Base-by-base conservation (phyloP, 1,284 basidiomycete species). In the Thelephora terrestris region DNA sequence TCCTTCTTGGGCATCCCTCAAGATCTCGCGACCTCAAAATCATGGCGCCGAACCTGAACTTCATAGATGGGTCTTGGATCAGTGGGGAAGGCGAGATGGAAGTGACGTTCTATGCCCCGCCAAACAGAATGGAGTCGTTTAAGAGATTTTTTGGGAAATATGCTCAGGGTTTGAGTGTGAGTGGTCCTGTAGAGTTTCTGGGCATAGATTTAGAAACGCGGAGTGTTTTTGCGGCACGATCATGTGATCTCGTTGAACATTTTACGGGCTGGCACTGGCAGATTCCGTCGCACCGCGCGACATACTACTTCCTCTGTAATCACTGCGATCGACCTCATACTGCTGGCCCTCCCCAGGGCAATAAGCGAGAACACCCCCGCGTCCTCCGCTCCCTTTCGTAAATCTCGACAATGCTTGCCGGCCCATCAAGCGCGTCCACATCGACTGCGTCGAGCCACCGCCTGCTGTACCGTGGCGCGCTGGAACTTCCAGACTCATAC, bases 401-500 rank as follows among this genome's bases (percentile, higher is more conserved):
- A 32, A 32, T 32, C 29, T 14, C 5, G 14, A 32, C 12, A 7
- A 32, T 32, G 29, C 3, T 32, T 5, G 9, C 29, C 7, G 29
- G 14, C 29, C 7, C 12, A 10, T 9, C 29, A 32, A 32, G 14
- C 29, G 29, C 29, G 29, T 32, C 29, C 29, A 32, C 29, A 3
- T 32, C 29, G 29, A 32, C 29, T 12, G 12, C 14, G 9, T 6
- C 7, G 3, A 47, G 51, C 7, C 64, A 65, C 37, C 79, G 85
- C 43, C 70, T 87, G 0, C 71, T 89, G 17, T 89, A 87, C 57
- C 78, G 84, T 38, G 85, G 85, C 5, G 75, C 84, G 0, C 70
- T 89, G n/a, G 79, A 81, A 2, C 61, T 88, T 0, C 79, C 83
- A 3, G 84, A 85, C 55, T 87, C 85, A 0, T 67, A 82, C 46